These are phyloP conservation scores for Aspergillus fischeri DNA, from an alignment of 2,329 filamentous ascomycete genomes.

Conservation along the genomic window DNA sequence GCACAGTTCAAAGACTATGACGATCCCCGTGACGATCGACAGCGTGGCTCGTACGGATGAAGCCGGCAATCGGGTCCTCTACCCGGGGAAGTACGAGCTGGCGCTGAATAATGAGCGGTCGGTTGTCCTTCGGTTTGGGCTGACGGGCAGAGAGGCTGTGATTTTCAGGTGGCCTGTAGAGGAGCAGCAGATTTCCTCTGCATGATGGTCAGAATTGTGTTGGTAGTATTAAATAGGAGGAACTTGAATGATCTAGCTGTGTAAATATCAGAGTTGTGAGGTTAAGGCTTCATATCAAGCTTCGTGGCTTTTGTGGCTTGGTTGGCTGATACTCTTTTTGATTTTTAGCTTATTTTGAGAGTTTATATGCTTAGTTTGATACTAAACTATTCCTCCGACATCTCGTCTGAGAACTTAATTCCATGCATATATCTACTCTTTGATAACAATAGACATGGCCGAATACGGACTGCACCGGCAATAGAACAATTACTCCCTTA, in stretches of 20 bases:
- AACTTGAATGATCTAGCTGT: no score
- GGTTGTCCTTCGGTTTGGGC: constrained; percentile 28
- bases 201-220: background rate
- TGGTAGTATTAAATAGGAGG: background rate
- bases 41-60: constrained; percentile 36
- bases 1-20: constrained; percentile 22
- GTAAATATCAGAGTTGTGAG: no score
- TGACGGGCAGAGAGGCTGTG: constrained; percentile 30
- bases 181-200: constrained; percentile 10
- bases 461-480: background rate
- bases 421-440: no score
- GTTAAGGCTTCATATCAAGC: background rate
- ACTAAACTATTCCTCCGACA: no score
- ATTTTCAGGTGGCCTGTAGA: constrained; percentile 34
- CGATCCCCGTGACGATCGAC: constrained; percentile 36
- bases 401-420: no score
- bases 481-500: background rate
- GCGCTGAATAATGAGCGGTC: constrained; percentile 39
- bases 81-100: constrained; percentile 41
- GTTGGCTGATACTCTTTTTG: background rate
- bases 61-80: constrained; percentile 36
- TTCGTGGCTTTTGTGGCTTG: background rate
- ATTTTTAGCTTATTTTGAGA: background rate
- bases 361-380: no score
- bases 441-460: no score